Conservation (phyloP, 345 rosid species). For the Rhizophora apiculata region DNA sequence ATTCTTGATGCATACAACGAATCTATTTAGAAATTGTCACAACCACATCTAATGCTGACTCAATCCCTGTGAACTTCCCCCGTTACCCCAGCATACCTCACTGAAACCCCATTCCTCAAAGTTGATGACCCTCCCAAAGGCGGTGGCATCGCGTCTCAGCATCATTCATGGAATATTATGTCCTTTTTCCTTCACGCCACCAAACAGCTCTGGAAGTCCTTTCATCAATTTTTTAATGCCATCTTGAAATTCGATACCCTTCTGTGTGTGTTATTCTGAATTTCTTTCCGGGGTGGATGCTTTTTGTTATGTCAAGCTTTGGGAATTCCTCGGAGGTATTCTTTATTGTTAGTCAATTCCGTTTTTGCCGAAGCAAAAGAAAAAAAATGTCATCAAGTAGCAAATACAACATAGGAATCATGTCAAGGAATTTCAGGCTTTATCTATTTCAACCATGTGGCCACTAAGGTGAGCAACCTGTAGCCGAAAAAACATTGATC, state of each 20-base stretch:
- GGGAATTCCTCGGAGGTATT: slow-evolving; percentile 17
- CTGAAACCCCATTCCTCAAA: slow-evolving; percentile 21
- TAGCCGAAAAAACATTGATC: too few relatives aligned
- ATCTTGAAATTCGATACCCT: slow-evolving; percentile 6
- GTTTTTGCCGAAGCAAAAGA: too few relatives aligned
- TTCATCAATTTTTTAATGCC: neutral
- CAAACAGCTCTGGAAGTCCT: slow-evolving; percentile 16
- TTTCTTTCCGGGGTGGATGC: slow-evolving; percentile 29
- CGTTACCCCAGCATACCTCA: neutral
- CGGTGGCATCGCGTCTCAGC: slow-evolving; percentile 20
- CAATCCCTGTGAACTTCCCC: slow-evolving; percentile 3
- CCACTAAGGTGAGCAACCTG: too few relatives aligned
- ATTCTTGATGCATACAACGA: too few relatives aligned
- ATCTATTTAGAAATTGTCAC: slow-evolving; percentile 30
- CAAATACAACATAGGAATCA: too few relatives aligned
- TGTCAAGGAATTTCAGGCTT: too few relatives aligned
- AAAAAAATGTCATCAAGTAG: too few relatives aligned
- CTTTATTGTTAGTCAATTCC: too few relatives aligned
- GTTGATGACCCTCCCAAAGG: slow-evolving; percentile 13
- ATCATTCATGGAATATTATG: slow-evolving; percentile 11
- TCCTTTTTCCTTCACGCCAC: slow-evolving; percentile 15
- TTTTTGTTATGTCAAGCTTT: slow-evolving; percentile 5
- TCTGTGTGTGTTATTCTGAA: slow-evolving; percentile 23
- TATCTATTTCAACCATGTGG: too few relatives aligned
- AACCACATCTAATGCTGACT: slow-evolving; percentile 30